phyloP scores from a whole-genome alignment of 129 eudicot genomes.

The Glebionis coronaria region DNA sequence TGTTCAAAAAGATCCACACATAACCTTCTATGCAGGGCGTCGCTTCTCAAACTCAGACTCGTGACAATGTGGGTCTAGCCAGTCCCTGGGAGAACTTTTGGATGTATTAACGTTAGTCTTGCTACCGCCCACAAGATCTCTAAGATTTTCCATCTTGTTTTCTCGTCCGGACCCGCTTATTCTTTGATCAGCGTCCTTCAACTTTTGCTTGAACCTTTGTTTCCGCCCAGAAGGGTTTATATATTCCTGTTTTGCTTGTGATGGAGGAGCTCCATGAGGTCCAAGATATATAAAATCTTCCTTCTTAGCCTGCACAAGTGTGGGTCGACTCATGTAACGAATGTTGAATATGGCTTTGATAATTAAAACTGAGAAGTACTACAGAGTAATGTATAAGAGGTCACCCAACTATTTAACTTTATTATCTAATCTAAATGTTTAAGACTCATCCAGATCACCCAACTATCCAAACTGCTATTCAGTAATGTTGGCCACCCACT shows the following conservation, averaged over 20 bases:
- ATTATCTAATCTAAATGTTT: too few relatives aligned
- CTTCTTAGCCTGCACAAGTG: slow-evolving; percentile 44
- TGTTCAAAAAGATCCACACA: neutral
- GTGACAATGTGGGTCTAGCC: slow-evolving; percentile 97
- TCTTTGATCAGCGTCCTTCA: slow-evolving; percentile 74
- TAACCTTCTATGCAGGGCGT: slow-evolving; percentile 12
- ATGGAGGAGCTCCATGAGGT: slow-evolving; percentile 98
- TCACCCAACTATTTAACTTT: too few relatives aligned
- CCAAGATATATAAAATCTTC: slow-evolving; percentile 87
- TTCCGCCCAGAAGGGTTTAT: slow-evolving; percentile 62
- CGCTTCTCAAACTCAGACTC: slow-evolving; percentile 78
- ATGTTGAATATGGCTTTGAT: too few relatives aligned
- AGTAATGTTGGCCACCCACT: too few relatives aligned
- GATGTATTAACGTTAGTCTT: slow-evolving; percentile 38
- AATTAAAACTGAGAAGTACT: too few relatives aligned
- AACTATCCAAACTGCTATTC: too few relatives aligned
- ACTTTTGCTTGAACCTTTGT: slow-evolving; percentile 79
- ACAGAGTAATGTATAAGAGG: too few relatives aligned
- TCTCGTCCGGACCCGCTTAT: slow-evolving; percentile 66
- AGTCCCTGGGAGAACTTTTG: slow-evolving; percentile 63
- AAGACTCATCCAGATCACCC: too few relatives aligned
- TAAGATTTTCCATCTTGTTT: slow-evolving; percentile 66
- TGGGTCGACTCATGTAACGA: too few relatives aligned
- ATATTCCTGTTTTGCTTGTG: slow-evolving; percentile 57
- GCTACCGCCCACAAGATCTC: slow-evolving; percentile 82